Conservation (phyloP, 108 stramenopile species). For the Skeletonema grethae region DNA sequence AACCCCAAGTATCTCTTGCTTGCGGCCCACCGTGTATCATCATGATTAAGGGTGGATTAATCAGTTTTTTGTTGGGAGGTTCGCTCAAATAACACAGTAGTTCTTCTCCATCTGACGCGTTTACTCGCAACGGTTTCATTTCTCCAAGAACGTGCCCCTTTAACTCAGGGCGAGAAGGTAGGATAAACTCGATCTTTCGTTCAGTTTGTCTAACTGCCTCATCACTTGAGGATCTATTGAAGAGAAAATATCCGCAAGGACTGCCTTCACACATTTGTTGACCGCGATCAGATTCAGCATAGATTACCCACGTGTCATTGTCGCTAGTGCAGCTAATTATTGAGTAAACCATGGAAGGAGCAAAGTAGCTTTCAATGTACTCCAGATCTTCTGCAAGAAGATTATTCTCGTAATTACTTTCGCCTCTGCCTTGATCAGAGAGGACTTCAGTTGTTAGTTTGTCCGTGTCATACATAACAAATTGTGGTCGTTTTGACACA, state of each 20-base stretch:
- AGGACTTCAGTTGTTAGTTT: constrained; percentile 12
- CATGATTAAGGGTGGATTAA: constrained; percentile 15
- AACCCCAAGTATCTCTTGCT: too few relatives aligned
- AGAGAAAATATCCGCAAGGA: constrained; percentile 24
- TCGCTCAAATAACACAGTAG: constrained; percentile 22
- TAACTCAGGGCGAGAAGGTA: constrained; percentile 26
- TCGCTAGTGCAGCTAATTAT: constrained; percentile 6
- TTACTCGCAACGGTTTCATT: constrained; percentile 16
- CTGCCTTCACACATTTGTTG: constrained; percentile 17
- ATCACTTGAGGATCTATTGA: background rate
- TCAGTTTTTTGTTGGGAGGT: background rate
- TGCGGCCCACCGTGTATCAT: constrained; percentile 26
- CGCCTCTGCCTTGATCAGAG: background rate
- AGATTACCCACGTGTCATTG: constrained; percentile 14
- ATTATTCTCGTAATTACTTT: background rate
- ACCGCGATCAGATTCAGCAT: constrained; percentile 16
- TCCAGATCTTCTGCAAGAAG: constrained; percentile 8
- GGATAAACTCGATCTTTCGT: constrained; percentile 14
- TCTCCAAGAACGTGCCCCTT: constrained; percentile 8
- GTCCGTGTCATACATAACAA: constrained; percentile 23
- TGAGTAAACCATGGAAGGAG: constrained; percentile 16
- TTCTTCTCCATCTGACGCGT: constrained; percentile 31
- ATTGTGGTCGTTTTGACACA: constrained; percentile 13
- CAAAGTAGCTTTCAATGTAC: constrained; percentile 15
- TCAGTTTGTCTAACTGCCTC: background rate